A percentile compares a stretch with the other conserved stretches of the same genome.
Conservation (phyloP, 2,329 filamentous ascomycete genomes). For the Curvularia hawaiiensis region DNA sequence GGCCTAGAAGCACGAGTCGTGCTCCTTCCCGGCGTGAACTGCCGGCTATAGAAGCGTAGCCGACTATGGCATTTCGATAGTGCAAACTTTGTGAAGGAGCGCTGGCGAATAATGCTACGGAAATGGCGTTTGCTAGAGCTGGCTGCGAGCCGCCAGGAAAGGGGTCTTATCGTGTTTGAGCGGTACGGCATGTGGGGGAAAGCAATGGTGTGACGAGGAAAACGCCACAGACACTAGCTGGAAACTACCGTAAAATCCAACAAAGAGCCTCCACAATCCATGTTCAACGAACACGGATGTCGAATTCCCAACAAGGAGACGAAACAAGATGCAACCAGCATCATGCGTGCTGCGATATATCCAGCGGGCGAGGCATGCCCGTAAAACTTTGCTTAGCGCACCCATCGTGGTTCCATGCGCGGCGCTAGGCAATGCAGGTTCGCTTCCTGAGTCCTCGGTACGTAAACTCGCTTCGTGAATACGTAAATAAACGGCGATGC, state of each 20-base stretch:
- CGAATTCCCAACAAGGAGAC: not conserved
- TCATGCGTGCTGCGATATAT: not conserved
- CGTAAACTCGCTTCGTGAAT: constrained; percentile 4
- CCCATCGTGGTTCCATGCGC: not conserved
- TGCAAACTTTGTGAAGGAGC: constrained; percentile 5
- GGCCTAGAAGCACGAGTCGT: constrained; percentile 12
- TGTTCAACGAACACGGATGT: not conserved
- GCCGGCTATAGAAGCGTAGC: constrained; percentile 5
- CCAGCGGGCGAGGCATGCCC: not conserved
- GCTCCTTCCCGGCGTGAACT: constrained; percentile 1
- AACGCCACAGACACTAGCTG: constrained; percentile 7
- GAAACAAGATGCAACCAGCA: not conserved
- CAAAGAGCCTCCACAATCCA: not conserved
- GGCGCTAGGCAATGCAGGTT: not conserved
- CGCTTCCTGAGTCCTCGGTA: no score
- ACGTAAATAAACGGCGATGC: constrained; percentile 1
- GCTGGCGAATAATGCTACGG: constrained; percentile 2
- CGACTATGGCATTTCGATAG: constrained; percentile 12
- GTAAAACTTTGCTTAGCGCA: not conserved
- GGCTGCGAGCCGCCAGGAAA: not conserved
- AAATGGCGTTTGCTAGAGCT: not conserved
- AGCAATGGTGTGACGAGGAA: constrained; percentile 1
- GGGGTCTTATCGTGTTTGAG: constrained; percentile 6
- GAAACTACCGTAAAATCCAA: not conserved
- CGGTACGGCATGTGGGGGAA: constrained; percentile 8